These are phyloP conservation scores for Psilocybe cyanescens DNA, from an alignment of 768 basidiomycete genomes.

Conservation along the genomic window DNA sequence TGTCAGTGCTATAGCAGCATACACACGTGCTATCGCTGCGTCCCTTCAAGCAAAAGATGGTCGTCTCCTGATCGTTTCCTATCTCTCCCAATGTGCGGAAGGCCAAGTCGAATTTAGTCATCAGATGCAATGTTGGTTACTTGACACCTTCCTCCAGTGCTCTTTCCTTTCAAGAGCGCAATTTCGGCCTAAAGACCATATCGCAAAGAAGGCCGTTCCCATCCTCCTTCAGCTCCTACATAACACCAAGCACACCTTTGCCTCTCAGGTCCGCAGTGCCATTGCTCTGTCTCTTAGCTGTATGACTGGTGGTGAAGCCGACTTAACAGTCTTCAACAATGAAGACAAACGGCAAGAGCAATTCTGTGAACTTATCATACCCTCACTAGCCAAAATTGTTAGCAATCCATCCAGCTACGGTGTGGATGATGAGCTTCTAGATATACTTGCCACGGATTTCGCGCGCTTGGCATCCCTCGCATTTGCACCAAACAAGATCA, in stretches of 20 bases:
- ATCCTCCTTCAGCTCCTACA: conserved; percentile 36
- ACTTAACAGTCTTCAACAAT: conserved; percentile 16
- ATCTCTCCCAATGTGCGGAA: conserved; percentile 31
- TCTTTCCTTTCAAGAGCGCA: conserved; percentile 37
- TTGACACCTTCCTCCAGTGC: conserved; percentile 41
- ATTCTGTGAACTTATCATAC: conserved; percentile 9
- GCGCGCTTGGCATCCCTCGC: background rate
- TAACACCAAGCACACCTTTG: conserved; percentile 29
- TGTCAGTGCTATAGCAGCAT: conserved; percentile 35
- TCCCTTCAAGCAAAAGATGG: conserved; percentile 31
- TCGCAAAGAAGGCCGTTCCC: conserved; percentile 35
- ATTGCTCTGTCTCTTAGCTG: conserved; percentile 34
- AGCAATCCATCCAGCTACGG: background rate
- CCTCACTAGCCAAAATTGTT: conserved; percentile 6
- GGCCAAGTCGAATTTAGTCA: conserved; percentile 31
- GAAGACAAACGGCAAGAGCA: conserved; percentile 5
- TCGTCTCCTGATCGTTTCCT: conserved; percentile 35
- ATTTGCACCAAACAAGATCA: background rate
- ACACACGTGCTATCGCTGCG: conserved; percentile 35
- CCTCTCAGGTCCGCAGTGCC: conserved; percentile 33
- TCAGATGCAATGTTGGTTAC: conserved; percentile 35
- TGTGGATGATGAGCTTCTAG: conserved; percentile 4
- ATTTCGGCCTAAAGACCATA: conserved; percentile 33
- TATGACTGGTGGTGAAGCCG: conserved; percentile 29
- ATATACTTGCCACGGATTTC: conserved; percentile 7